Evolutionary conservation across 352 stramenopile species (phyloP), one percentile per base, ranked within the genome.

Genomic region (Pythium brachiatum): DNA sequence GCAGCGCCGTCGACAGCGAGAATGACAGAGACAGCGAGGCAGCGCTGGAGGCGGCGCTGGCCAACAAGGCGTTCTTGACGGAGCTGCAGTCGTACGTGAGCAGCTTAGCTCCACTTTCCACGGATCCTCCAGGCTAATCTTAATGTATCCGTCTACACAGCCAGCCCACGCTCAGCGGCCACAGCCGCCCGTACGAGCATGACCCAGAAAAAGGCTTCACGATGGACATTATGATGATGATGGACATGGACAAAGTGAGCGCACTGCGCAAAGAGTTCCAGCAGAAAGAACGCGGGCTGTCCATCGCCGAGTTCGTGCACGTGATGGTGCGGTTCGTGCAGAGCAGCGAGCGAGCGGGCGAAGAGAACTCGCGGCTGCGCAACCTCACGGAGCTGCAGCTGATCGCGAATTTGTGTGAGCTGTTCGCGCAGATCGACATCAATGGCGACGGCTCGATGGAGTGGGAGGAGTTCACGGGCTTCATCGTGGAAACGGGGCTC

Each of bases 151-250:
- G n/a, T 44, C 15, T 8, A 21, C 13, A 18, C 8, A 44, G 36
- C 36, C 36, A 21, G 15, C 36, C 36, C 13, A 18, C 21, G 16
- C 18, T 18, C 18, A 26, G 6, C 3, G 54, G 39, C 43, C 7
- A 31, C 18, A 32, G 44, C 13, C 66, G 78, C 13, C 76, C 79
- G 50, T 92, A 92, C 69, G 80, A 90, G 44, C 68, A 86, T 48
- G 83, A 92, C 38, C 83, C 81, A 2, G 82, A 95, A 53, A 90
- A 91, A 41, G 85, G 81, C 21, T 93, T 95, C 59, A 91, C 84
- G n/a, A 89, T 91, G 75, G 89, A 96, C 71, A 95, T 96, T 70
- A 95, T 96, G 89, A 95, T 95, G 86, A 89, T 92, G 72, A 88
- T 96, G 74, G 83, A 96, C 70, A 94, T 90, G 70, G 80, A 90